A percentile compares a stretch with the other conserved stretches of the same genome.
phyloP scores from a whole-genome alignment of 768 basidiomycete species.

The Termitomyces eurrhizus region DNA sequence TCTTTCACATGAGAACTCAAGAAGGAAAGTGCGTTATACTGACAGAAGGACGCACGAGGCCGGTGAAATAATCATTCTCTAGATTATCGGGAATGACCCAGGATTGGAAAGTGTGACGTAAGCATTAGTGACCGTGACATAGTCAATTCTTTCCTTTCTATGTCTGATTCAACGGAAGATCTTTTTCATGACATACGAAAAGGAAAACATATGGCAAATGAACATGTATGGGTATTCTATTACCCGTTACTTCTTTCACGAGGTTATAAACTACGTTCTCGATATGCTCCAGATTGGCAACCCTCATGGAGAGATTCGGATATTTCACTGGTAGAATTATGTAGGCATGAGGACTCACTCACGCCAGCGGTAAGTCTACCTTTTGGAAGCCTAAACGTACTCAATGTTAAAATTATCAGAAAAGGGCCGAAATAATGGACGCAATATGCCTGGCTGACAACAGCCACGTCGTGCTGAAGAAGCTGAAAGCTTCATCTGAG shows the following conservation, averaged over 20 bases:
- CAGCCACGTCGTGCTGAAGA: slow-evolving; percentile 6
- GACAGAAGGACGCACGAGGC: no score
- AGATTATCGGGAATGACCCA: no score
- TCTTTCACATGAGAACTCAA: no score
- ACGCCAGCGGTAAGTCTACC: background rate
- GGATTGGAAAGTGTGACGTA: no score
- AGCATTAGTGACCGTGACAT: no score
- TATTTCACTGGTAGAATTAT: background rate
- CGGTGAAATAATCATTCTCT: no score
- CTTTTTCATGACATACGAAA: background rate
- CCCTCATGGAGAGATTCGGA: background rate
- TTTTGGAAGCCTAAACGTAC: background rate
- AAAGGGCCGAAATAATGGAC: background rate
- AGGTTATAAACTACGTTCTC: background rate
- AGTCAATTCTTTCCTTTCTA: background rate
- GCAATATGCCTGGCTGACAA: background rate
- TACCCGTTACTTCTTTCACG: background rate
- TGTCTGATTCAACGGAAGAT: background rate
- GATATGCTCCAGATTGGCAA: background rate
- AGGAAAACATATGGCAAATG: background rate
- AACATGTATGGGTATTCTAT: background rate
- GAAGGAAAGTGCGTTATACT: no score
- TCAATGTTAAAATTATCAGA: background rate
- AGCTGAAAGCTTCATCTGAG: background rate
- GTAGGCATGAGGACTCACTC: background rate